Conservation (phyloP, 306 rosid genomes). For the Dalbergia cultrata region DNA sequence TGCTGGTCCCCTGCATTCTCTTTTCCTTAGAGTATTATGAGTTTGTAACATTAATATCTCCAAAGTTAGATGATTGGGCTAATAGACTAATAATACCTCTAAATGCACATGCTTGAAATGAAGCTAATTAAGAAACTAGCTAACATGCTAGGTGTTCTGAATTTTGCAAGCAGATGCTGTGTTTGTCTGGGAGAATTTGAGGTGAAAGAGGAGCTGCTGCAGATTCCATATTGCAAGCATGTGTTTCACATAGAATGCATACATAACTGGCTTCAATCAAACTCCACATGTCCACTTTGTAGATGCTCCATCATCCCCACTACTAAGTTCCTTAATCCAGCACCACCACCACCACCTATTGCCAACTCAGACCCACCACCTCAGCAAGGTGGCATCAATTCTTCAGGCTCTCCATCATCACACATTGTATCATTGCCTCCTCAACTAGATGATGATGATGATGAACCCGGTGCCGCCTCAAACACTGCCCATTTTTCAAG, state of each 20-base stretch:
- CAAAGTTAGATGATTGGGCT: neutral
- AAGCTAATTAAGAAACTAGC: neutral
- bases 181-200: slow-evolving; percentile 88
- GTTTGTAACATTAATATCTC: no score
- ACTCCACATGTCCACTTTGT: slow-evolving; percentile 89
- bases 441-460: slow-evolving; percentile 38
- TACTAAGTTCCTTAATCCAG: slow-evolving; percentile 33
- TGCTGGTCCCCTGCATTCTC: neutral
- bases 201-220: slow-evolving; percentile 76
- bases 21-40: neutral
- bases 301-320: slow-evolving; percentile 70
- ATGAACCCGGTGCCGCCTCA: slow-evolving; percentile 33
- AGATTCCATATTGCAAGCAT: slow-evolving; percentile 79
- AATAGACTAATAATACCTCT: neutral
- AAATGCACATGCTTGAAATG: neutral
- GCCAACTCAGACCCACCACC: neutral
- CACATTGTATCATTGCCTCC: slow-evolving; percentile 6
- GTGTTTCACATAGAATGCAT: slow-evolving; percentile 85
- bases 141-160: neutral
- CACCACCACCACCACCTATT: slow-evolving; percentile 23
- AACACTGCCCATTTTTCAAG: slow-evolving; percentile 26
- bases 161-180: slow-evolving; percentile 66
- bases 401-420: slow-evolving; percentile 19
- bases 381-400: slow-evolving; percentile 17
- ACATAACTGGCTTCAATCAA: slow-evolving; percentile 75